phyloP scores from a whole-genome alignment of 1,284 basidiomycete species.

The Ganoderma sinense region DNA sequence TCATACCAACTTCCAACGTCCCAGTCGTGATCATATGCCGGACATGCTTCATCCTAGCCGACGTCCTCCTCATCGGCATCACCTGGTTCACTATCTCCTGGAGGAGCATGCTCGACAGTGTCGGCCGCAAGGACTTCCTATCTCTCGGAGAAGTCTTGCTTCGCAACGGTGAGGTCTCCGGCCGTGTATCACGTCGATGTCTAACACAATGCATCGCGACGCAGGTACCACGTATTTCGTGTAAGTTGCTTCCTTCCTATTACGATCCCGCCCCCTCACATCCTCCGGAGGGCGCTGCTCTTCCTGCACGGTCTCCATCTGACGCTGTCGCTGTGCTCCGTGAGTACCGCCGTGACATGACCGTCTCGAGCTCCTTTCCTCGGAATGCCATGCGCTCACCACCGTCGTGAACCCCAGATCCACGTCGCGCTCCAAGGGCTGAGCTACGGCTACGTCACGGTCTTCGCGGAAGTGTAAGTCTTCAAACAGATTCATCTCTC shows the following conservation, averaged over 20 bases:
- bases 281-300: background rate
- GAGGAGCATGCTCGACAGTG: background rate
- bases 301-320: conserved; percentile 4
- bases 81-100: background rate
- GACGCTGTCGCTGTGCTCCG: conserved; percentile 4
- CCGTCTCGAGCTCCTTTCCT: too few relatives aligned
- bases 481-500: too few relatives aligned
- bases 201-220: background rate
- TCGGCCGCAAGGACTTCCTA: background rate
- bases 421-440: conserved; percentile 1
- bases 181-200: background rate
- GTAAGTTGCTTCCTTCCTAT: background rate
- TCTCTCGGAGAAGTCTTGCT: conserved; percentile 3
- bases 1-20: background rate
- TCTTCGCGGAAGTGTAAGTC: conserved; percentile 8
- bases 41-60: conserved; percentile 2
- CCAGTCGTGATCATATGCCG: conserved; percentile 9
- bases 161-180: background rate
- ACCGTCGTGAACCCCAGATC: background rate
- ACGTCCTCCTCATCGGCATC: conserved; percentile 3
- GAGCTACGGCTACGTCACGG: conserved; percentile 2
- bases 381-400: background rate
- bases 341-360: background rate
- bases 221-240: conserved; percentile 5
- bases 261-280: too few relatives aligned